Evolutionary conservation across 495 filamentous ascomycete species (phyloP).

Genomic region (Baudoinia panamericana): DNA sequence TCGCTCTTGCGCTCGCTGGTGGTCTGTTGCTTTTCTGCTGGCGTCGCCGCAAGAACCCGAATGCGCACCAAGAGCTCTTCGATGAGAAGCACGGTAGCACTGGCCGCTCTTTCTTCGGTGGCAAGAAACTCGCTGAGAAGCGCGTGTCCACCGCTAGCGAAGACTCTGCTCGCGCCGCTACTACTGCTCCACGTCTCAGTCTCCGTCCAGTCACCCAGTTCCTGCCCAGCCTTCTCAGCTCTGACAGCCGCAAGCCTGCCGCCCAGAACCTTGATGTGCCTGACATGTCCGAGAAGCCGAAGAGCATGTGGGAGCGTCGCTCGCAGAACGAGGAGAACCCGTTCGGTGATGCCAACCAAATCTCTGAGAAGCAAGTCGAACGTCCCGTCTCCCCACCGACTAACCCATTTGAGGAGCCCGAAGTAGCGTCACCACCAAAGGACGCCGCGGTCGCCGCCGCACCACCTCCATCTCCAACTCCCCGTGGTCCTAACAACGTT

Average conservation of each 20-base stretch:
- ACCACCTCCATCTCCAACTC: conserved; percentile 12
- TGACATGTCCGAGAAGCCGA: conserved; percentile 22
- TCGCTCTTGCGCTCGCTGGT: conserved; percentile 49
- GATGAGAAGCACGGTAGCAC: conserved; percentile 47
- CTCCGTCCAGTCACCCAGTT: conserved; percentile 83
- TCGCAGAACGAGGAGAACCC: conserved; percentile 32
- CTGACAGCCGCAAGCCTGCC: conserved; percentile 34
- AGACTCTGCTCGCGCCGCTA: conserved; percentile 33
- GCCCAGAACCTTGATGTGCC: conserved; percentile 17
- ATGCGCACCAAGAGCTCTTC: conserved; percentile 29
- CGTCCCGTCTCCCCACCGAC: conserved; percentile 2
- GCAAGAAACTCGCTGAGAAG: conserved; percentile 9
- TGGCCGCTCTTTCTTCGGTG: conserved; percentile 22
- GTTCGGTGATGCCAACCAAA: conserved; percentile 25
- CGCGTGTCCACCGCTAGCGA: conserved; percentile 27
- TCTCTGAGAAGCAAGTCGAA: conserved; percentile 10
- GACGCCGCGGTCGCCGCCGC: conserved; percentile 38
- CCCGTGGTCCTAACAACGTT: conserved; percentile 29
- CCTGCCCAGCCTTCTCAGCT: conserved; percentile 44
- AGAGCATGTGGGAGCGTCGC: conserved; percentile 33
- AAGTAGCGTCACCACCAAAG: conserved; percentile 19
- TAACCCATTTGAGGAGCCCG: conserved; percentile 21
- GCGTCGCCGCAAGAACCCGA: conserved; percentile 48
- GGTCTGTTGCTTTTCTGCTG: conserved; percentile 51
- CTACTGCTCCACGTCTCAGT: conserved; percentile 61